phyloP scores from a whole-genome alignment of 345 rosid genomes.

The Pugionium dolabratum region DNA sequence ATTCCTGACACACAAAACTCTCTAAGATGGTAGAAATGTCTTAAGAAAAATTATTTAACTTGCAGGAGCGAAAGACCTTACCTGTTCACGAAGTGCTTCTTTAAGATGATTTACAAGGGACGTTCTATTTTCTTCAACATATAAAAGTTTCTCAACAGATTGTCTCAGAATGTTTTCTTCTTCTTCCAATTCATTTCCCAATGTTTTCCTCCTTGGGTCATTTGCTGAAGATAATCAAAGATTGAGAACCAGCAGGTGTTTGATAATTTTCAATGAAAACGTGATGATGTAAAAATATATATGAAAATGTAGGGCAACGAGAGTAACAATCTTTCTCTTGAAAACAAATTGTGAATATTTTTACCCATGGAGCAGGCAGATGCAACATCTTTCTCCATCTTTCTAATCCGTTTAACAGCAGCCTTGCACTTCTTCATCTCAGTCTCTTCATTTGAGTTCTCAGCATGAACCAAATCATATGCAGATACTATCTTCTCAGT shows the following conservation, averaged over 20 bases:
- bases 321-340: too few relatives aligned
- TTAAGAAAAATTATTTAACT: slow-evolving; percentile 13
- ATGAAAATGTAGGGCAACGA: neutral
- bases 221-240: slow-evolving; percentile 46
- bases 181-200: slow-evolving; percentile 70
- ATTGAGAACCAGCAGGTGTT: neutral
- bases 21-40: too few relatives aligned
- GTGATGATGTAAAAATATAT: slow-evolving; percentile 12
- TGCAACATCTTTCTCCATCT: slow-evolving; percentile 80
- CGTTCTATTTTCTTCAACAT: slow-evolving; percentile 67
- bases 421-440: slow-evolving; percentile 85
- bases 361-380: slow-evolving; percentile 62
- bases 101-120: slow-evolving; percentile 78
- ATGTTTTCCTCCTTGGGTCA: slow-evolving; percentile 55
- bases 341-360: neutral
- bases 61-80: slow-evolving; percentile 22
- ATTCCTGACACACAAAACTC: slow-evolving; percentile 54
- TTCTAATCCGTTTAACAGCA: slow-evolving; percentile 63
- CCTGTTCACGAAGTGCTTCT: slow-evolving; percentile 87
- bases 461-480: slow-evolving; percentile 67
- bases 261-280: neutral
- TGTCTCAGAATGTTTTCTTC: slow-evolving; percentile 74
- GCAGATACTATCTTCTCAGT: slow-evolving; percentile 95
- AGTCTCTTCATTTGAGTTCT: slow-evolving; percentile 71
- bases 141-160: slow-evolving; percentile 77